Base-by-base conservation (phyloP, 1,284 basidiomycete genomes). In the Ceratobasidium sp. region DNA sequence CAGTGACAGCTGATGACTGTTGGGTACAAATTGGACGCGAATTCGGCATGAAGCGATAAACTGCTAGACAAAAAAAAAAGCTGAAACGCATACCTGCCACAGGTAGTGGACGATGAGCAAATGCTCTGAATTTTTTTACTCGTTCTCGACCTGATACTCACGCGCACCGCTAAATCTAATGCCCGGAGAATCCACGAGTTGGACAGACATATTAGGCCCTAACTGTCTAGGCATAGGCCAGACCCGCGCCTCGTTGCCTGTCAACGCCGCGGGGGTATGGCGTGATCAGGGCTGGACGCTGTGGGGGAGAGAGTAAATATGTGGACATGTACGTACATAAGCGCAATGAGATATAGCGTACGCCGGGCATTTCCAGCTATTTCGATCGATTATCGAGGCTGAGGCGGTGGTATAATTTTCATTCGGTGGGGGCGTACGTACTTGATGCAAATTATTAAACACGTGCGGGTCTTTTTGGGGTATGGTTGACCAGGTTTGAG, bases 221-320 rank as follows among this genome's bases (percentile, higher is more conserved):
- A 53, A 53, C 30, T 53, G 12, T 14, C 11, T 25, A 28, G 23
- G 18, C 51, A 6, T 33, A 30, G 51, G 51, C 51, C 23, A 53
- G 51, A 28, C 51, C 30, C 51, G 11, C 51, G 51, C 51, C 51
- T 53, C 51, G 51, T 53, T 53, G 25, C 25, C 30, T 33, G 30
- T 33, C 30, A 33, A 33, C 6, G 30, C 30, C 28, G 51, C 18
- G 23, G 51, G 23, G 51, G 25, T 14, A 53, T 53, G 51, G 51
- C 51, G 51, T 28, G 30, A 28, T 53, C 21, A 25, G 46, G 49
- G 28, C 28, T 25, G 49, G 28, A n/a, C 8, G 5, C 16, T 53
- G 51, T 12, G 51, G 51, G 18, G 25, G 8, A 28, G 25, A 23
- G 18, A 11, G 51, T 53, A 53, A 53, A 28, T 53, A 14, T 53